phyloP scores from a whole-genome alignment of 768 basidiomycete genomes.

The Pleurotus sapidus region DNA sequence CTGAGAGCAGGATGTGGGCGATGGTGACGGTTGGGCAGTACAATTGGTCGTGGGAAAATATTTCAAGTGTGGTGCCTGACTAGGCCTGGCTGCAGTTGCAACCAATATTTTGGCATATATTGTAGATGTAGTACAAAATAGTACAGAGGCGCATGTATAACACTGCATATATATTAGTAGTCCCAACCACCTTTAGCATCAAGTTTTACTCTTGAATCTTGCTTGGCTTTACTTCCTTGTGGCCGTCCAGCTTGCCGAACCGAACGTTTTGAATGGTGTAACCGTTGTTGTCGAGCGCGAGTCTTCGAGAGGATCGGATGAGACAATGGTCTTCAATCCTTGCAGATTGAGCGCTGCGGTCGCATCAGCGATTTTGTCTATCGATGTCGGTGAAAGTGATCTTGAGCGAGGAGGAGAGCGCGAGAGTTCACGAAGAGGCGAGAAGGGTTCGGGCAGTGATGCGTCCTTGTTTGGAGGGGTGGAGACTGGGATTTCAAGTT shows the following conservation, averaged over 20 bases:
- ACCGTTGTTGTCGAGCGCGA: conserved; percentile 62
- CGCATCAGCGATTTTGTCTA: conserved; percentile 33
- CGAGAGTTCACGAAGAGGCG: conserved; percentile 32
- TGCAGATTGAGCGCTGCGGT: conserved; percentile 37
- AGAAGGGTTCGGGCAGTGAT: conserved; percentile 25
- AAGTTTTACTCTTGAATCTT: conserved; percentile 62
- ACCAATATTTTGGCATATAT: no score
- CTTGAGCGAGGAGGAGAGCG: conserved; percentile 53
- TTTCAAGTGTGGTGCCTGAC: background rate
- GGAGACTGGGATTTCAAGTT: conserved; percentile 1
- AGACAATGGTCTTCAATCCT: conserved; percentile 58
- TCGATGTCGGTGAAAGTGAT: conserved; percentile 38
- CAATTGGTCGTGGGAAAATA: background rate
- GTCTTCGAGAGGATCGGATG: conserved; percentile 56
- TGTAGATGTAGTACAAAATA: no score
- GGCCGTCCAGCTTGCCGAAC: conserved; percentile 61
- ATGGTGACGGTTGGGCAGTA: conserved; percentile 5
- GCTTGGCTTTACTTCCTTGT: conserved; percentile 85
- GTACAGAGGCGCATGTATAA: background rate
- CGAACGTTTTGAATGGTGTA: conserved; percentile 76
- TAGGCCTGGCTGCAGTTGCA: background rate
- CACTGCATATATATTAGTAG: conserved; percentile 20
- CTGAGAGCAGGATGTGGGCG: conserved; percentile 3
- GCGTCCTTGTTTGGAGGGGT: conserved; percentile 15
- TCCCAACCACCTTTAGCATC: conserved; percentile 64